Evolutionary conservation across 179 eudicot species (phyloP).

Genomic region (Carnegiea gigantea): DNA sequence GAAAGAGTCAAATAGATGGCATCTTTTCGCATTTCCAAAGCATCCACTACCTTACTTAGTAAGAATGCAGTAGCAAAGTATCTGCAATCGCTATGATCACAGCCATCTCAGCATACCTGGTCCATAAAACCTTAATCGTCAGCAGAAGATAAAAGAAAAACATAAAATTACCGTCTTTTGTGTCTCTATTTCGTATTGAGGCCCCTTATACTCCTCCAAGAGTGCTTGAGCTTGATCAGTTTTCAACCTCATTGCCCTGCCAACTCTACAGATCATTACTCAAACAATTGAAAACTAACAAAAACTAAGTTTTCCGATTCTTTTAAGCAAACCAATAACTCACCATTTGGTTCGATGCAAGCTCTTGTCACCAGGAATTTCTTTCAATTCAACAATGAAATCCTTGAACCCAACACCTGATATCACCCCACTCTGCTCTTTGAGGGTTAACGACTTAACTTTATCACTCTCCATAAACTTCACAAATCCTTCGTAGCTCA

Average conservation of each 20-base stretch:
- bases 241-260: conserved; percentile 77
- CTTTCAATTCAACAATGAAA: conserved; percentile 78
- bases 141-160: background rate
- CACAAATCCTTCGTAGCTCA: conserved; percentile 59
- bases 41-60: too few relatives aligned
- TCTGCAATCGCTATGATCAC: background rate
- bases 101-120: background rate
- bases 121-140: background rate
- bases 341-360: conserved; percentile 83
- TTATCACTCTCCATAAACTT: conserved; percentile 54
- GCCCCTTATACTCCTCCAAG: conserved; percentile 62
- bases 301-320: background rate
- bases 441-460: conserved; percentile 58
- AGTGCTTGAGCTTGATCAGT: conserved; percentile 47
- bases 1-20: too few relatives aligned
- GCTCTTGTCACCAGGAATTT: conserved; percentile 70
- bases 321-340: conserved; percentile 18
- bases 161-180: conserved; percentile 49
- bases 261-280: conserved; percentile 20
- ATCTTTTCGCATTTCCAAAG: too few relatives aligned
- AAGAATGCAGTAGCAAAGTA: background rate
- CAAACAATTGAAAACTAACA: background rate
- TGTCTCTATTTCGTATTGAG: conserved; percentile 61
- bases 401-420: conserved; percentile 39
- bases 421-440: conserved; percentile 44